Conservation (phyloP, 257 asterid genomes). For the Jaltomata sinuosa region DNA sequence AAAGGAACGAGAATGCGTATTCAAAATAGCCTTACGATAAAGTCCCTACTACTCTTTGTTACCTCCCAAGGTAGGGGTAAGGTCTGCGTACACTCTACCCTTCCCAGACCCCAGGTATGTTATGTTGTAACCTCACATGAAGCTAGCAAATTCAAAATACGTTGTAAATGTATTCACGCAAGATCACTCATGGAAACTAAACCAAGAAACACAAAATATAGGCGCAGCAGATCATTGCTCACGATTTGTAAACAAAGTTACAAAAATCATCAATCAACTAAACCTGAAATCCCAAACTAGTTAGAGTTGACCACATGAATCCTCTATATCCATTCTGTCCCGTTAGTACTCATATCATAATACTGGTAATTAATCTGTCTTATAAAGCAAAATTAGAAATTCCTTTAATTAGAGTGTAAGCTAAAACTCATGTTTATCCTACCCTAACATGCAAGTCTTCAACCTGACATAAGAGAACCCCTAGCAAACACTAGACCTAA, state of each 20-base stretch:
- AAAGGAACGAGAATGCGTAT: not conserved
- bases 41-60: not conserved
- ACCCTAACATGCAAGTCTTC: not conserved
- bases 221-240: not conserved
- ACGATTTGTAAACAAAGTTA: not conserved
- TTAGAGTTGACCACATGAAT: not conserved
- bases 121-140: not conserved
- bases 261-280: not conserved
- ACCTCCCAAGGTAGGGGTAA: too few species aligned
- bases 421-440: not conserved
- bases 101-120: too few species aligned
- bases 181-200: not conserved
- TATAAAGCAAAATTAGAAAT: not conserved
- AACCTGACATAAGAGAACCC: not conserved
- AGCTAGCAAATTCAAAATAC: not conserved
- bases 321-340: too few species aligned
- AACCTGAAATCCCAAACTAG: not conserved
- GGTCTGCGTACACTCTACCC: too few species aligned
- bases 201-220: not conserved
- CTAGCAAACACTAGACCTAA: not conserved
- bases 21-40: not conserved
- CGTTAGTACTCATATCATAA: not conserved
- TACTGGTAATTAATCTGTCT: not conserved
- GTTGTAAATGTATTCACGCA: not conserved
- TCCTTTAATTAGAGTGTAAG: not conserved